Percentiles rank a stretch among this genome's conserved stretches.
Evolutionary conservation across 805 yeast species (phyloP).

Genomic region (Cyberlindnera galapagoensis): DNA sequence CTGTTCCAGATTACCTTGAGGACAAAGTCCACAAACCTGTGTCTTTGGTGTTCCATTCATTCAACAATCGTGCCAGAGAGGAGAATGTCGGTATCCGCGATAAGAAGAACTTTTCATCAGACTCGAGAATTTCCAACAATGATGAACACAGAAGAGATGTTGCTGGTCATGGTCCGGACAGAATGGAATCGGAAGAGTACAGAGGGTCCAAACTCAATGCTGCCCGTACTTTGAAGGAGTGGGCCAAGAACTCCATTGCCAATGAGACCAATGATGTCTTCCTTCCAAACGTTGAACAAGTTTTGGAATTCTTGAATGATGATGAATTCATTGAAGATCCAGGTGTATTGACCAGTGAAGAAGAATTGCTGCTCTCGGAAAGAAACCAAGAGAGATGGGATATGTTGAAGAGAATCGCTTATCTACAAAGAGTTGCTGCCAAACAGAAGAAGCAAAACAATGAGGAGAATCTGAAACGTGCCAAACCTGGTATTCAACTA

Average conservation of each 20-base stretch:
- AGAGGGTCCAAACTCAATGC: slow-evolving; percentile 47
- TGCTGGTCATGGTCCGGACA: slow-evolving; percentile 68
- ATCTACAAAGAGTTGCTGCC: slow-evolving; percentile 60
- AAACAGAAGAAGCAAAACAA: slow-evolving; percentile 36
- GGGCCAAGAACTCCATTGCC: slow-evolving; percentile 42
- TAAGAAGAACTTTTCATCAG: slow-evolving; percentile 72
- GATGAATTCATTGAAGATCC: slow-evolving; percentile 30
- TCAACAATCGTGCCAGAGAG: slow-evolving; percentile 84
- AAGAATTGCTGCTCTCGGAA: slow-evolving; percentile 31
- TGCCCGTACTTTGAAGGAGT: slow-evolving; percentile 45
- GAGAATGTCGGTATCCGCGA: slow-evolving; percentile 84
- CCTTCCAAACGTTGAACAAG: slow-evolving; percentile 53
- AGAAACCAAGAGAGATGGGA: slow-evolving; percentile 59
- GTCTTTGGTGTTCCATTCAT: slow-evolving; percentile 40
- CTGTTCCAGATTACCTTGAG: slow-evolving; percentile 18
- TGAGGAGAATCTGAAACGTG: slow-evolving; percentile 33
- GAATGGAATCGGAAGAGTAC: slow-evolving; percentile 40
- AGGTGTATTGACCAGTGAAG: slow-evolving; percentile 27
- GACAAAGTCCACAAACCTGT: slow-evolving; percentile 16
- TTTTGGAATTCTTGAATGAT: slow-evolving; percentile 46
- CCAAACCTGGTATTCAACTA: slow-evolving; percentile 13
- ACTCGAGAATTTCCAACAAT: slow-evolving; percentile 69
- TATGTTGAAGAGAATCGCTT: slow-evolving; percentile 62
- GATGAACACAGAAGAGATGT: slow-evolving; percentile 66
- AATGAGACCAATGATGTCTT: slow-evolving; percentile 32